Evolutionary conservation across 169 alveolate species (phyloP).

Genomic region (Plasmodium malariae): DNA sequence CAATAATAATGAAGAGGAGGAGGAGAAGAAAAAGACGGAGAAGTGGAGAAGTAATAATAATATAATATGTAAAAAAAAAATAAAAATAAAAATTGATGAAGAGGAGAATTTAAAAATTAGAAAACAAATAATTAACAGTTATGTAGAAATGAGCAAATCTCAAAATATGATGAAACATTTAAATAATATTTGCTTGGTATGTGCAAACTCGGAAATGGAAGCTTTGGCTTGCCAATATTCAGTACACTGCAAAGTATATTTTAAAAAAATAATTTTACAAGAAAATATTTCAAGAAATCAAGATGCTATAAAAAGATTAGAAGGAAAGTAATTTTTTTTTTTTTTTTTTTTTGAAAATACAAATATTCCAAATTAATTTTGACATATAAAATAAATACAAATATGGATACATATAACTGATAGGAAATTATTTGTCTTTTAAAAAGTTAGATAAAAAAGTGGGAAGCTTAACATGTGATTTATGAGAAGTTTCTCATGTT

Average conservation of each 20-base stretch:
- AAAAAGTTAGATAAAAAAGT: no score
- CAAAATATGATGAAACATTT: slow-evolving; percentile 61
- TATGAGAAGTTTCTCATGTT: no score
- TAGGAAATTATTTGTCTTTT: no score
- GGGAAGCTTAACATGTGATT: no score
- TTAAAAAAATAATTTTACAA: slow-evolving; percentile 53
- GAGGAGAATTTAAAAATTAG: background rate
- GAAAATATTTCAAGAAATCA: slow-evolving; percentile 57
- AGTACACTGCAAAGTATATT: slow-evolving; percentile 77
- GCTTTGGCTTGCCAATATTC: slow-evolving; percentile 81
- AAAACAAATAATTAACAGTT: slow-evolving; percentile 52
- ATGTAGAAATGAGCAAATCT: slow-evolving; percentile 42
- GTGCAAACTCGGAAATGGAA: slow-evolving; percentile 78
- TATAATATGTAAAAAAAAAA: slow-evolving; percentile 22
- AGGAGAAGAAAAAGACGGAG: background rate
- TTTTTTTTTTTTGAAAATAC: background rate
- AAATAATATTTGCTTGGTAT: slow-evolving; percentile 71
- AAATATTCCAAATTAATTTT: background rate
- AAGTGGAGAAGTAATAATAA: no score
- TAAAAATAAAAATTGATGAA: slow-evolving; percentile 18
- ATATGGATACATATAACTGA: no score
- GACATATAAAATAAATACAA: background rate
- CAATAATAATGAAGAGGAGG: background rate
- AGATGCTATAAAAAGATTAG: slow-evolving; percentile 32
- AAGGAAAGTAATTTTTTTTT: background rate